Base-by-base conservation (phyloP, 345 rosid species). In the Orychophragmus violaceus region DNA sequence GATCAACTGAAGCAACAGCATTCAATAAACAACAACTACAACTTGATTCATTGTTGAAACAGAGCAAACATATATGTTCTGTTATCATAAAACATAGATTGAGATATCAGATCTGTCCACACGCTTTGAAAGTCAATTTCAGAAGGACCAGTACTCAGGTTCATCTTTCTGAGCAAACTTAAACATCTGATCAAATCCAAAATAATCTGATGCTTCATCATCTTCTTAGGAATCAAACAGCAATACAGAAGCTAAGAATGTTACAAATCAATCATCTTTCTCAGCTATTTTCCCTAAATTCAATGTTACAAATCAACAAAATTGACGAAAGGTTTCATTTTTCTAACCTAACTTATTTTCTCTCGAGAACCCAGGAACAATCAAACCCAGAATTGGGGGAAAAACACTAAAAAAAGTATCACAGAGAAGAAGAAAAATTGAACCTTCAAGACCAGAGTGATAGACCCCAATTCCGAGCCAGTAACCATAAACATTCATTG, bases 381-480 rank as follows among this genome's bases (percentile, higher is more conserved):
- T 13, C 27, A 67, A 65, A 74, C 56, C 29, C 64, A 59, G 5
- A 49, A 59, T 19, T 13, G 11, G 18, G 23, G 42, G 12, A 8
- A 22, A 53, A 1, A 3, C 13, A 22, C n/a, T n/a, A n/a, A n/a
- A 46, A 22, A 11, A 48, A 32, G 3, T n/a, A 23, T 0, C n/a
- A 17, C 3, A 27, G 12, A 45, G 1, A 27, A 52, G 14, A 0
- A 66, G 0, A 7, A 19, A 8, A 29, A 22, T 37, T 45, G 9
- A 35, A 90, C 98, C 97, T 90, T 93, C 83, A 77, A 93, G 77
- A 72, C 94, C 98, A 16, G 98, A 90, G 83, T 90, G 98, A 68
- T 83, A 93, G 18, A 93, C 84, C 25, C 98, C 98, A 21, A 90
- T 82, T 45, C 98, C 97, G 61, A 90, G 69, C 97, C 96, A 93